Conservation (phyloP, 2,329 filamentous ascomycete species). For the Colletotrichum cuscutae region DNA sequence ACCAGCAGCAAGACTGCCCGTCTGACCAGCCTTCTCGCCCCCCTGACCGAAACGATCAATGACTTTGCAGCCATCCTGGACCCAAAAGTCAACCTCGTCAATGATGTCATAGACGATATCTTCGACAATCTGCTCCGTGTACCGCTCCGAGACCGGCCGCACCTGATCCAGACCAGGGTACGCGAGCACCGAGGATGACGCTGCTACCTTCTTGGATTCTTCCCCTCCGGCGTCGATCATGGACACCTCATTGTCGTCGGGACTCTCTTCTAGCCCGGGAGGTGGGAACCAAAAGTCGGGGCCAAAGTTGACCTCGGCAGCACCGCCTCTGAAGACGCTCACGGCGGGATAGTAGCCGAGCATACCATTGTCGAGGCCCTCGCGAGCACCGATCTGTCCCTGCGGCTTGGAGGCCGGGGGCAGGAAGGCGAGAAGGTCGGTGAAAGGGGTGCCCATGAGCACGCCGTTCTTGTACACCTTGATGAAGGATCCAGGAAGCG, state of each 20-base stretch:
- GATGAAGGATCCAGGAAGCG: conserved; percentile 86
- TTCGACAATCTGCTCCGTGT: conserved; percentile 92
- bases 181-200: background rate
- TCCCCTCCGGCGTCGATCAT: conserved; percentile 48
- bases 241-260: conserved; percentile 57
- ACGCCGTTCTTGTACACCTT: conserved; percentile 94
- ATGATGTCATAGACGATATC: conserved; percentile 93
- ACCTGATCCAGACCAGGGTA: conserved; percentile 46
- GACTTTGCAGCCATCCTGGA: conserved; percentile 70
- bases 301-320: conserved; percentile 93
- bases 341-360: conserved; percentile 96
- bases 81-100: conserved; percentile 93
- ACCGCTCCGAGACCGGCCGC: conserved; percentile 79
- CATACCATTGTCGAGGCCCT: conserved; percentile 93
- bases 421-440: conserved; percentile 87
- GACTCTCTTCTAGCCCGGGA: conserved; percentile 58
- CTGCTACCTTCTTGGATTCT: background rate
- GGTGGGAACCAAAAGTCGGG: conserved; percentile 93
- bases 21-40: conserved; percentile 51
- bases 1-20: conserved; percentile 53
- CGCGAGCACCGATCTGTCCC: conserved; percentile 78
- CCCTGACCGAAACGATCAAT: conserved; percentile 53
- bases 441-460: conserved; percentile 87
- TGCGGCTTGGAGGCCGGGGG: conserved; percentile 86
- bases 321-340: conserved; percentile 90